A percentile compares a stretch with the other conserved stretches of the same genome.
Evolutionary conservation across 192 early-diverging fungal species (phyloP).

Genomic region (Coemansia sp.): DNA sequence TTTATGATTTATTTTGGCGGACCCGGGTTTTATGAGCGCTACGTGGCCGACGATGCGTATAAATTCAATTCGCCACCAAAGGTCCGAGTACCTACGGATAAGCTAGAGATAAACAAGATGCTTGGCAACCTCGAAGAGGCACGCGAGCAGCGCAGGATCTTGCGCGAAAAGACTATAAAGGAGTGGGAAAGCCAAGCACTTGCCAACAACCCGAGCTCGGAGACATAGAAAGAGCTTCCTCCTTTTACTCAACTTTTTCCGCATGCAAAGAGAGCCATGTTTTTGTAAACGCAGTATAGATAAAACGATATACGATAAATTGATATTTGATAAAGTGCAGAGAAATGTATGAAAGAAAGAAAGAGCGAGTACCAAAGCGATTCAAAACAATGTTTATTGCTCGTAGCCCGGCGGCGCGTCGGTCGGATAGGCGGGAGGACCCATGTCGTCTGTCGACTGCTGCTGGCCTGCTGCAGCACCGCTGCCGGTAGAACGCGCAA

Average conservation of each 20-base stretch:
- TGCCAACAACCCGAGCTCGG: too few species aligned
- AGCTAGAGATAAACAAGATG: slow-evolving; percentile 10
- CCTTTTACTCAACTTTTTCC: too few species aligned
- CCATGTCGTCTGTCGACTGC: not conserved
- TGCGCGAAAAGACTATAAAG: slow-evolving; percentile 24
- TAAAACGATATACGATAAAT: too few species aligned
- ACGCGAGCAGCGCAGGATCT: slow-evolving; percentile 14
- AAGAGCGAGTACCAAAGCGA: too few species aligned
- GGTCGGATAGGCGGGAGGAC: slow-evolving; percentile 16
- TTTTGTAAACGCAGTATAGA: not conserved
- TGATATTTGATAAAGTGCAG: too few species aligned
- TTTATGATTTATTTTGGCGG: slow-evolving; percentile 54
- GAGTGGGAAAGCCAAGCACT: too few species aligned
- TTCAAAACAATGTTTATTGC: too few species aligned
- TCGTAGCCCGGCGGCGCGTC: slow-evolving; percentile 45
- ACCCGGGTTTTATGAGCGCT: slow-evolving; percentile 47
- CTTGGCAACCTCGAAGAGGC: slow-evolving; percentile 12
- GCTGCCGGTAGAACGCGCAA: too few species aligned
- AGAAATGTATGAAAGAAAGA: not conserved
- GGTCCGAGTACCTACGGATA: slow-evolving; percentile 28
- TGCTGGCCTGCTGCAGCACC: too few species aligned
- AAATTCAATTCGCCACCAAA: slow-evolving; percentile 42
- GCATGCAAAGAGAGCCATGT: not conserved
- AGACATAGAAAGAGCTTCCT: too few species aligned
- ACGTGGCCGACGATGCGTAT: slow-evolving; percentile 42